Conservation (phyloP, 352 stramenopile genomes). For the Pythium dissimile region DNA sequence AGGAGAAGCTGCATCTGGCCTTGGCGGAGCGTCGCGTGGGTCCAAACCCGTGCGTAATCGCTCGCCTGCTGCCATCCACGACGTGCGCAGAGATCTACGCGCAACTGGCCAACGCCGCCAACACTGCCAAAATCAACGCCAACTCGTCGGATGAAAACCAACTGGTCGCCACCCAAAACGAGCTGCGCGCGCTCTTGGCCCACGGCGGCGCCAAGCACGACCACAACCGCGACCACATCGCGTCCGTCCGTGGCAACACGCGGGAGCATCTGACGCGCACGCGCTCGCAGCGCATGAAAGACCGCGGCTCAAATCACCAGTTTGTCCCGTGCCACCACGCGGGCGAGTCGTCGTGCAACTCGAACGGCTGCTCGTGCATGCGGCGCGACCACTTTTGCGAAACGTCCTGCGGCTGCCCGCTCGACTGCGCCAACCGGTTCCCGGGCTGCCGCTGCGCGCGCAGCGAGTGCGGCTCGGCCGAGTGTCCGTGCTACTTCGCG, state of each 20-base stretch:
- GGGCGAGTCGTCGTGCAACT: constrained; percentile 40
- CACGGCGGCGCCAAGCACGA: constrained; percentile 19
- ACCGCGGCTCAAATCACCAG: constrained; percentile 72
- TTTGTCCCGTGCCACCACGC: constrained; percentile 67
- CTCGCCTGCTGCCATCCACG: constrained; percentile 35
- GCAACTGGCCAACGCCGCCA: not conserved
- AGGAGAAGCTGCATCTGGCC: constrained; percentile 41
- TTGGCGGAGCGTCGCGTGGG: constrained; percentile 39
- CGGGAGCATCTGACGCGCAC: constrained; percentile 67
- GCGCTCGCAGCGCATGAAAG: constrained; percentile 76
- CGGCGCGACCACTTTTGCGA: constrained; percentile 81
- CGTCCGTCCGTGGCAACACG: constrained; percentile 46
- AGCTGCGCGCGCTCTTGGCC: constrained; percentile 9
- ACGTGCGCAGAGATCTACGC: constrained; percentile 38
- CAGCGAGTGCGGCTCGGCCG: constrained; percentile 48
- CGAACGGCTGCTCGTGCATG: constrained; percentile 71
- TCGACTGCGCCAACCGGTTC: constrained; percentile 76
- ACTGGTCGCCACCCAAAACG: not conserved
- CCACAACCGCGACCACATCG: constrained; percentile 22
- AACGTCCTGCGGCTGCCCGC: constrained; percentile 54
- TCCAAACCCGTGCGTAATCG: constrained; percentile 37
- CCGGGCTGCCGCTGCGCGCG: constrained; percentile 60
- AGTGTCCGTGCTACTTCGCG: constrained; percentile 71
- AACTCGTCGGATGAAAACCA: not conserved
- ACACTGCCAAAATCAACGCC: too few species aligned